These are phyloP conservation scores for Sinapis alba DNA, from an alignment of 441 rosid species.

Conservation along the genomic window DNA sequence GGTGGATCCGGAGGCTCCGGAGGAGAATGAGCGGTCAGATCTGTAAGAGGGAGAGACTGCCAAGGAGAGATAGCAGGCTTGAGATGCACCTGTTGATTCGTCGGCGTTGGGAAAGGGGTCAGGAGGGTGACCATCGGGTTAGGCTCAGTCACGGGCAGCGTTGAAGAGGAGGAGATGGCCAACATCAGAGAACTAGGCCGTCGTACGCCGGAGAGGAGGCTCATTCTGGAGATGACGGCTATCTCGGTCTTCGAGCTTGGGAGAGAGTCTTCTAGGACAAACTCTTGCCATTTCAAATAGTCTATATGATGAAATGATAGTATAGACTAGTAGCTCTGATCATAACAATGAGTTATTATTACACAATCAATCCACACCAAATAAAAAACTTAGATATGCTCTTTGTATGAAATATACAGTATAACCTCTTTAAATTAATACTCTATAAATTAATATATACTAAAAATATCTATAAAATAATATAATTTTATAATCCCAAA, in stretches of 20 bases:
- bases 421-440: no score
- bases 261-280: no score
- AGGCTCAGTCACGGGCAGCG: background rate
- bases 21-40: background rate
- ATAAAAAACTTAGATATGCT: background rate
- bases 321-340: background rate
- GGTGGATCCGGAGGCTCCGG: background rate
- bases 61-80: background rate
- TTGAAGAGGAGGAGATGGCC: background rate
- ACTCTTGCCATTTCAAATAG: no score
- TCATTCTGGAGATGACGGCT: background rate
- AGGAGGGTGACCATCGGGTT: background rate
- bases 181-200: background rate
- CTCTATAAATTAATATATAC: no score
- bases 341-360: background rate
- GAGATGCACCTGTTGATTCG: background rate
- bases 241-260: background rate
- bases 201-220: background rate
- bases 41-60: background rate
- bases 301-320: background rate
- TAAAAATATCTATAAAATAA: no score
- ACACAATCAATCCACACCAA: background rate
- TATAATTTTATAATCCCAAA: no score
- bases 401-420: background rate
- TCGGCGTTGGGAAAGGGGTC: background rate